Conservation (phyloP, 108 stramenopile genomes). For the Nitzschia palea region DNA sequence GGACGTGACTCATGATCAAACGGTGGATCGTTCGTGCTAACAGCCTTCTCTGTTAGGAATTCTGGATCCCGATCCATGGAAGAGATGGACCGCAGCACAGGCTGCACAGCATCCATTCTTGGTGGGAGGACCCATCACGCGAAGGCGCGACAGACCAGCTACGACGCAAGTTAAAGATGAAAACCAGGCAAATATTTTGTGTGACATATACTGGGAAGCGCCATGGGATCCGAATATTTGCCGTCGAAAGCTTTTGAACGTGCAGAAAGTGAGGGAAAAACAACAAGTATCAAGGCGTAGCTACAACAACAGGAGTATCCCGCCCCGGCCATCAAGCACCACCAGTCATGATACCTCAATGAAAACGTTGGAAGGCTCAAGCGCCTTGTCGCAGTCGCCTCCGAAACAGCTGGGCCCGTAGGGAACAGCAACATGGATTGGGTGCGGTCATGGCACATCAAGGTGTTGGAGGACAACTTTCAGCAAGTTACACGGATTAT, state of each 20-base stretch:
- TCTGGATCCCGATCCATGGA: conserved; percentile 84
- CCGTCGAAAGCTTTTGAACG: conserved; percentile 55
- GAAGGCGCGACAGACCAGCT: background rate
- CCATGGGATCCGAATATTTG: conserved; percentile 81
- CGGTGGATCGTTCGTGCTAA: no score
- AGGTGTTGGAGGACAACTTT: background rate
- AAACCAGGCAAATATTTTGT: conserved; percentile 42
- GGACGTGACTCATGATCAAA: no score
- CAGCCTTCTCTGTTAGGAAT: no score
- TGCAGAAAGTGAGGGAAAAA: conserved; percentile 66
- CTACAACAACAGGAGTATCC: background rate
- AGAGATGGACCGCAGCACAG: conserved; percentile 80
- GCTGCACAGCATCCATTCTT: conserved; percentile 79
- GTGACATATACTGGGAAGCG: conserved; percentile 71
- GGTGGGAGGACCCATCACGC: conserved; percentile 31
- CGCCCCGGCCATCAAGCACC: background rate
- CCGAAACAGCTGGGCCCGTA: background rate
- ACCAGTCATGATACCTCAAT: background rate
- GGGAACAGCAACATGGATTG: background rate
- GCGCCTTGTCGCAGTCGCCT: background rate
- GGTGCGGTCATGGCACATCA: background rate
- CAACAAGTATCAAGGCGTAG: conserved; percentile 38
- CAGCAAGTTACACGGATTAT: background rate
- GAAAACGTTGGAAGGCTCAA: background rate
- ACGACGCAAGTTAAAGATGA: conserved; percentile 15